phyloP scores from a whole-genome alignment of 2,329 filamentous ascomycete species.

The Trichoderma semiorbis region DNA sequence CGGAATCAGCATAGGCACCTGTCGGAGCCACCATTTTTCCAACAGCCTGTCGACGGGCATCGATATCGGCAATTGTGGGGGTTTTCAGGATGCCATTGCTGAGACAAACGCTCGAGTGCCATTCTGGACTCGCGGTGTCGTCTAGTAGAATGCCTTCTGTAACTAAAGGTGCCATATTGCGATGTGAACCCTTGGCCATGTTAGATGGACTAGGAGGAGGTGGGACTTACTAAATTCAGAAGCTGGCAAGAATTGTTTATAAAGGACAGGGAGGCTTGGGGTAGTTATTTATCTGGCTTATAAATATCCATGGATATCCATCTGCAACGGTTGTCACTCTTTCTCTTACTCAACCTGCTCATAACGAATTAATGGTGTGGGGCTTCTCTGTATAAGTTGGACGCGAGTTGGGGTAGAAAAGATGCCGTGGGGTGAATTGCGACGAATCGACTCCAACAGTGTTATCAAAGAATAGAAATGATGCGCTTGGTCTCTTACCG shows the following conservation, averaged over 20 bases:
- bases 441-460: neutral
- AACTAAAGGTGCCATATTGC: neutral
- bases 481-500: too few relatives aligned
- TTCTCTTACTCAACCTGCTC: too few relatives aligned
- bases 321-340: neutral
- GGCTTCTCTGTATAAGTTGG: neutral
- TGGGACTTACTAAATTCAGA: neutral
- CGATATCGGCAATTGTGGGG: neutral
- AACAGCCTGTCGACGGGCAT: neutral
- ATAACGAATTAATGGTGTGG: neutral
- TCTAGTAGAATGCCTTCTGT: neutral
- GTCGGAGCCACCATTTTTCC: neutral
- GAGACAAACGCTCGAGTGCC: neutral
- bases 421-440: neutral
- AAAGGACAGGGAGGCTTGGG: neutral
- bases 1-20: neutral
- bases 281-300: neutral
- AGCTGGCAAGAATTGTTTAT: neutral
- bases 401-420: slow-evolving; percentile 5
- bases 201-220: neutral
- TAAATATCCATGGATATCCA: neutral
- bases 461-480: neutral
- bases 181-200: neutral
- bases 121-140: neutral
- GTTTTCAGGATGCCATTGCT: neutral